Conservation (phyloP, 2,329 filamentous ascomycete genomes). For the Sclerotinia spermophila region DNA sequence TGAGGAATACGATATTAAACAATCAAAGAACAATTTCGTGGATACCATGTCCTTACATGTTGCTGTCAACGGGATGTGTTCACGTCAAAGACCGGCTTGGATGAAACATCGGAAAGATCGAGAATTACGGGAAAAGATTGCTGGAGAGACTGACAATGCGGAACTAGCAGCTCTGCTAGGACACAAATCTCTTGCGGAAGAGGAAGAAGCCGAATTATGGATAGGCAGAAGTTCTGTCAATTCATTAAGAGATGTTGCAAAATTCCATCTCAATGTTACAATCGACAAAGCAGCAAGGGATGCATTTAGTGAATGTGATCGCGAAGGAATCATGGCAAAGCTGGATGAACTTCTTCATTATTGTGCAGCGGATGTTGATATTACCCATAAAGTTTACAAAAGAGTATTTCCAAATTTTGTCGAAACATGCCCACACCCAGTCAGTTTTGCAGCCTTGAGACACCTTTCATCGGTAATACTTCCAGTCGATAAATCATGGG, state of each 20-base stretch:
- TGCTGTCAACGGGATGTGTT: slow-evolving; percentile 98
- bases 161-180: slow-evolving; percentile 70
- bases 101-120: slow-evolving; percentile 92
- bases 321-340: slow-evolving; percentile 63
- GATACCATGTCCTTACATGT: slow-evolving; percentile 99
- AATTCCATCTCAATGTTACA: slow-evolving; percentile 87
- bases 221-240: slow-evolving; percentile 93
- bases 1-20: slow-evolving; percentile 83
- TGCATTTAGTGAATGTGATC: slow-evolving; percentile 79
- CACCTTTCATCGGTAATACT: slow-evolving; percentile 93
- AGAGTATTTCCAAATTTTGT: slow-evolving; percentile 90
- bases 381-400: slow-evolving; percentile 92
- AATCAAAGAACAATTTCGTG: slow-evolving; percentile 81
- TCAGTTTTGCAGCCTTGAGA: slow-evolving; percentile 90
- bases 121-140: slow-evolving; percentile 76
- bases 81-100: slow-evolving; percentile 91
- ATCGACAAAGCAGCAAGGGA: slow-evolving; percentile 88
- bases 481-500: slow-evolving; percentile 85
- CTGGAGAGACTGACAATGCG: slow-evolving; percentile 64
- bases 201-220: slow-evolving; percentile 87
- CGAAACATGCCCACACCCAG: slow-evolving; percentile 87
- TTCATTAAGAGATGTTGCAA: slow-evolving; percentile 89
- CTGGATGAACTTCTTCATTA: slow-evolving; percentile 86
- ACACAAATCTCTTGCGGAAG: slow-evolving; percentile 63
- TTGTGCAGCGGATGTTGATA: slow-evolving; percentile 87